Base-by-base conservation (phyloP, 345 rosid genomes). In the Firmiana major region DNA sequence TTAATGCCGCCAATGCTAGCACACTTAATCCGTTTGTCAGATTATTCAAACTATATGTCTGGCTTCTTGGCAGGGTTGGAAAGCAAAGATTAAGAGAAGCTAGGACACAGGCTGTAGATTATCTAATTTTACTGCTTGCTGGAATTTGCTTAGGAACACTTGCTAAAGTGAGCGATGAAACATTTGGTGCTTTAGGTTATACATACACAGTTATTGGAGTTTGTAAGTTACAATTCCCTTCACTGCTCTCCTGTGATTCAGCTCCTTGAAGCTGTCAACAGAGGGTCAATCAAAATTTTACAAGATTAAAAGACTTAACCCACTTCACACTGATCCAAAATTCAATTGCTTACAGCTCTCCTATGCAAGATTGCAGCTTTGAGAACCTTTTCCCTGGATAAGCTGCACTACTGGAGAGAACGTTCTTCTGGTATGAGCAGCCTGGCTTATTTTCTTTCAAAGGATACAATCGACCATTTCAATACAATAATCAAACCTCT, bases 81-180 rank as follows among this genome's bases (percentile, higher is more conserved):
- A 94, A 97, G 90, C 99, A 97, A 87, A 75, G 97, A 78, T 86
- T 97, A 48, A 87, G 99, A 77, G 99, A 97, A 73, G 91, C 97
- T 60, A 92, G 93, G 82, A 86, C 94, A 67, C 89, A 92, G 80
- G 98, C 90, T 58, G 97, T 97, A 79, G 99, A 97, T 87, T 97
- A 79, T 84, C 85, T 94, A 51, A 97, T 97, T 71, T 83, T 97
- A 73, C 82, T 92, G 80, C 89, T 94, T 34, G 97, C 99, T 48
- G 99, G 99, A 82, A 89, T 97, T 83, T 97, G 98, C 87, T 88
- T 94, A 85, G 99, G 99, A 83, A 94, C 97, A 3, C 90, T 97
- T 58, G 99, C 97, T 63, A 91, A 97, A 94, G 97, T 97, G 77
- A 92, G 90, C 21, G 99, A 94, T n/a, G 99, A 94, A 89, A 94